A percentile compares a stretch with the other conserved stretches of the same genome.
Conservation (phyloP, 208 protist species). For the Naegleria gruberi region DNA sequence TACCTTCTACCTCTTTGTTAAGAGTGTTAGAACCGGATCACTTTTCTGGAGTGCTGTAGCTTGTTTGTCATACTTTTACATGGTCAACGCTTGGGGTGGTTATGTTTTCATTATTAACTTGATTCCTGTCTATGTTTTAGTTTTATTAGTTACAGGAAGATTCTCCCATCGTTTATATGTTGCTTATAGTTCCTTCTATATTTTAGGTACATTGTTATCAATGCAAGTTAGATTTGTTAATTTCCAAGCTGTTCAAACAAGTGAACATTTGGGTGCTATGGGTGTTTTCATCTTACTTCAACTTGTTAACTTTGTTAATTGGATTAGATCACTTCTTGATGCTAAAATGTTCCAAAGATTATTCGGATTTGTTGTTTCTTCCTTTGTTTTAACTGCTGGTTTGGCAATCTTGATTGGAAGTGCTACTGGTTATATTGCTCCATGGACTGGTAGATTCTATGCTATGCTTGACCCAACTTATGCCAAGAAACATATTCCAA, state of each 20-base stretch:
- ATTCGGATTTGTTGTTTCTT: background rate
- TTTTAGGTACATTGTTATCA: conserved; percentile 80
- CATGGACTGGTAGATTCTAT: conserved; percentile 77
- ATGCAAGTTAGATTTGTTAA: conserved; percentile 87
- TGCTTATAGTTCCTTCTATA: conserved; percentile 86
- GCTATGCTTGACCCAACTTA: conserved; percentile 80
- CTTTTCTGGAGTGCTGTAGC: conserved; percentile 57
- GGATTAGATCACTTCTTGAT: conserved; percentile 15
- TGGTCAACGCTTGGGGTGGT: conserved; percentile 90
- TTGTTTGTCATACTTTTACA: conserved; percentile 69
- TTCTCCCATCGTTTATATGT: conserved; percentile 76
- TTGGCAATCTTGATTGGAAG: conserved; percentile 17
- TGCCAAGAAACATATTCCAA: conserved; percentile 73
- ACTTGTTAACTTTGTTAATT: background rate
- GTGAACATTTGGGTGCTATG: conserved; percentile 85
- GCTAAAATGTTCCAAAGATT: background rate
- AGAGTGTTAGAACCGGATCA: conserved; percentile 65
- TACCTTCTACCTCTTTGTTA: conserved; percentile 79
- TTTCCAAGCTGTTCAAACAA: conserved; percentile 77
- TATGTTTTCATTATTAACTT: conserved; percentile 97
- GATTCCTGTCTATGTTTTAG: conserved; percentile 80
- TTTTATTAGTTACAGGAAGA: conserved; percentile 60
- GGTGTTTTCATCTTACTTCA: conserved; percentile 55
- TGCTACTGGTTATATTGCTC: conserved; percentile 54
- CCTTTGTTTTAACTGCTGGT: background rate